Conservation (phyloP, 495 filamentous ascomycete species). For the Penicillium maclennaniae region DNA sequence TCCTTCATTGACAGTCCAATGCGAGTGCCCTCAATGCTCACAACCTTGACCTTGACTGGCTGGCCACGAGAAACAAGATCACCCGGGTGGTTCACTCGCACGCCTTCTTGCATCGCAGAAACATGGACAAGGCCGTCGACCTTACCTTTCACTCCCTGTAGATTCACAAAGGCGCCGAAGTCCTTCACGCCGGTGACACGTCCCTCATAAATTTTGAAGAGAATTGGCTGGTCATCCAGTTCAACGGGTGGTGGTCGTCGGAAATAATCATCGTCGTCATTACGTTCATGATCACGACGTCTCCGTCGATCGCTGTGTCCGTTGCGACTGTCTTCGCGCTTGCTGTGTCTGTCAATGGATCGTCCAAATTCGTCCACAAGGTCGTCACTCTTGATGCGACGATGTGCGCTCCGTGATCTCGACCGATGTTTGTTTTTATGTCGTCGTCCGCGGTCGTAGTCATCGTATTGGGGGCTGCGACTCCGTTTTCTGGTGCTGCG, state of each 20-base stretch:
- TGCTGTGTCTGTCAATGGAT: conserved; percentile 33
- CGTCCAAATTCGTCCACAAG: conserved; percentile 63
- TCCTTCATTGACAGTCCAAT: conserved; percentile 96
- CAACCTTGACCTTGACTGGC: conserved; percentile 86
- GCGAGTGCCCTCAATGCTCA: conserved; percentile 74
- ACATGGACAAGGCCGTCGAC: conserved; percentile 93
- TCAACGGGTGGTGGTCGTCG: conserved; percentile 71
- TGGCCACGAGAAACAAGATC: conserved; percentile 81
- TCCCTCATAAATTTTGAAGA: conserved; percentile 89
- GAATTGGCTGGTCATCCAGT: conserved; percentile 71
- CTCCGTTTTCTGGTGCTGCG: conserved; percentile 61
- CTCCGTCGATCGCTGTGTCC: conserved; percentile 37
- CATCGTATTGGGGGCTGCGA: conserved; percentile 65
- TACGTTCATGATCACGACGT: conserved; percentile 44
- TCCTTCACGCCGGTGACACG: conserved; percentile 88
- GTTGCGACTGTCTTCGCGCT: conserved; percentile 40
- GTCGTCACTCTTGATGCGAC: conserved; percentile 48
- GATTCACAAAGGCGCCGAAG: conserved; percentile 92
- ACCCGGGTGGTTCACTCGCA: conserved; percentile 85
- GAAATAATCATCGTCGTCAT: conserved; percentile 54
- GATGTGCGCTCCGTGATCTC: conserved; percentile 48
- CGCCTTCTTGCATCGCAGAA: conserved; percentile 86
- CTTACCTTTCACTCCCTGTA: conserved; percentile 81
- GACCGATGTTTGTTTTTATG: conserved; percentile 52
- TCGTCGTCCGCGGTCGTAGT: conserved; percentile 49